Percentiles rank a stretch among this genome's conserved stretches.
Evolutionary conservation across 2,329 filamentous ascomycete genomes (phyloP).

Genomic region (Penicillium sp.): DNA sequence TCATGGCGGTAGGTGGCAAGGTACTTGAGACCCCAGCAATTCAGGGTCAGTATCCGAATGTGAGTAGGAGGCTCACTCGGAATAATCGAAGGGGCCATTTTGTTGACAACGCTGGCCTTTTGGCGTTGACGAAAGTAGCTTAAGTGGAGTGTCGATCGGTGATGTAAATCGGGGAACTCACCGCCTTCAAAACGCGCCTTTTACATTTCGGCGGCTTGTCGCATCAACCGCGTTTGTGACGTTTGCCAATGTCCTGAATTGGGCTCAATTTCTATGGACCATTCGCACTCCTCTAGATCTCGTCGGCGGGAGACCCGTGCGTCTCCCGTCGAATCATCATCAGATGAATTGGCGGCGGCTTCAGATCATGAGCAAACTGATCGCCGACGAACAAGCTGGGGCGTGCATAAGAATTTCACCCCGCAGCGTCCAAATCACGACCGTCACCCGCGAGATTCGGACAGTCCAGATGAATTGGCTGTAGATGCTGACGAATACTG

Average conservation of each 20-base stretch:
- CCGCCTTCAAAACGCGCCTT: constrained; percentile 9
- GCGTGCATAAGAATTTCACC: constrained; percentile 30
- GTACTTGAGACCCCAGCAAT: constrained; percentile 95
- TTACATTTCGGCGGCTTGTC: constrained; percentile 7
- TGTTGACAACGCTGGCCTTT: background rate
- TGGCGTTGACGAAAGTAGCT: background rate
- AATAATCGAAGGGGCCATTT: constrained; percentile 17
- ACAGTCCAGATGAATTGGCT: constrained; percentile 49
- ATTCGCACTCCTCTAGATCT: constrained; percentile 24
- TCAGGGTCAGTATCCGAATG: constrained; percentile 82
- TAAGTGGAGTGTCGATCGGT: constrained; percentile 5
- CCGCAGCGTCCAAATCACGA: constrained; percentile 30
- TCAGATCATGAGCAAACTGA: constrained; percentile 38
- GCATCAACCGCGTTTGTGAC: background rate
- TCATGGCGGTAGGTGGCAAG: constrained; percentile 75
- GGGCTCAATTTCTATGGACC: constrained; percentile 24
- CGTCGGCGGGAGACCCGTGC: constrained; percentile 32
- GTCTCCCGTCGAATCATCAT: constrained; percentile 37
- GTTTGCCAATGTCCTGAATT: constrained; percentile 5
- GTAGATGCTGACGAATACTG: constrained; percentile 40
- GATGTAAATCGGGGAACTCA: constrained; percentile 8
- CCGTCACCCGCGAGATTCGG: constrained; percentile 35
- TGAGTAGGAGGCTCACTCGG: constrained; percentile 49
- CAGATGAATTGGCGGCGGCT: constrained; percentile 41
- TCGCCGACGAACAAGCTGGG: constrained; percentile 39